Base-by-base conservation (phyloP, 2,329 filamentous ascomycete species). In the Periconia digitata region DNA sequence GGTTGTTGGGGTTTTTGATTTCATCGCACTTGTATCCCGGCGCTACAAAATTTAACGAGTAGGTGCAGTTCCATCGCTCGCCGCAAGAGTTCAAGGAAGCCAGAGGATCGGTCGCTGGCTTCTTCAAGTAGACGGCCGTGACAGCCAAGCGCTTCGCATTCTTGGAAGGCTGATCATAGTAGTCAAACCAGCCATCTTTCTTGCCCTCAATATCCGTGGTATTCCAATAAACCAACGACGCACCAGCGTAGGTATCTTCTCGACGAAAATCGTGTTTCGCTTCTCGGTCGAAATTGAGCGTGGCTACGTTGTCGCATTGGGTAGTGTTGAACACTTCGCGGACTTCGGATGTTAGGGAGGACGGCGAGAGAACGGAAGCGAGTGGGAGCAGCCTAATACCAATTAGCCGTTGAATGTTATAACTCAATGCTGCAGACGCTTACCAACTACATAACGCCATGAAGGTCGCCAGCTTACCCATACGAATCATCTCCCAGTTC, bases 1-100 rank as follows among this genome's bases (percentile, higher is more conserved):
- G 40, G 16, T 60, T 40, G 7, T 40, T 56, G 35, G 64, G 51
- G 17, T 54, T 56, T 20, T 58, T 57, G 3, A 58, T 22, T 17
- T 70, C 59, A 10, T 66, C 60, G 41, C 70, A 71, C 42, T 69
- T 66, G 51, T 72, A 72, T 4, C 69, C 70, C 6, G 68, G 70
- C 12, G 60, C 70, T 29, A 60, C 16, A 42, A 72, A 71, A 7
- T 51, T 61, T 44, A 72, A 62, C 0, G 53, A 43, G 29, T 72
- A 72, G 1, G 67, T 69, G 47, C 69, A 72, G 35, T 72, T 71
- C 57, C 56, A 72, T 24, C 64, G 61, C 18, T 58, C 44, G 2
- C 63, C 69, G 34, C 70, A 72, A 10, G 62, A 58, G 5, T 59
- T 48, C 6, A 57, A 16, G 8, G 61, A 58, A 7, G 64, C 67